A percentile compares a stretch with the other conserved stretches of the same genome.
Evolutionary conservation across 768 basidiomycete genomes (phyloP).

Genomic region (Pisolithus sp.): DNA sequence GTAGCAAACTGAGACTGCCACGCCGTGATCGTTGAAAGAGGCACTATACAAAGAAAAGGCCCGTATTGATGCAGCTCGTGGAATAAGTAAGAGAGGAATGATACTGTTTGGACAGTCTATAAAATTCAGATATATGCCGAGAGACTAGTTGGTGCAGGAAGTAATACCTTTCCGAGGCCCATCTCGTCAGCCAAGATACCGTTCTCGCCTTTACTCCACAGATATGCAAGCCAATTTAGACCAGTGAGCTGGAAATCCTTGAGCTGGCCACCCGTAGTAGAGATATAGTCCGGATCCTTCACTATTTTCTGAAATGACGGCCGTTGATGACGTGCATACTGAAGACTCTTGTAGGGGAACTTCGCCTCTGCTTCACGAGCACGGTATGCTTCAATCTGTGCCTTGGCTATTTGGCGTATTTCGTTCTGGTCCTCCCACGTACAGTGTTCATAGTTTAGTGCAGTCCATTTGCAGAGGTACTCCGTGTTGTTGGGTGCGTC

Average conservation of each 20-base stretch:
- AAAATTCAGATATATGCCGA: slow-evolving; percentile 10
- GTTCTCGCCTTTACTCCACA: slow-evolving; percentile 93
- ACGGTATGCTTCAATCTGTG: slow-evolving; percentile 75
- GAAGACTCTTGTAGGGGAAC: slow-evolving; percentile 79
- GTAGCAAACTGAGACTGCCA: slow-evolving; percentile 93
- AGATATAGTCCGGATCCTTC: slow-evolving; percentile 84
- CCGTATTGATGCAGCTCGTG: slow-evolving; percentile 91
- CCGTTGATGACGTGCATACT: slow-evolving; percentile 59
- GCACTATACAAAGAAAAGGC: slow-evolving; percentile 96
- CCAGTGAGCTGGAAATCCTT: slow-evolving; percentile 99
- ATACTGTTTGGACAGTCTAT: slow-evolving; percentile 91
- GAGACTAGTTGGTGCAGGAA: neutral
- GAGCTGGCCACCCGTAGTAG: slow-evolving; percentile 68
- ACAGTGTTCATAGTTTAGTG: slow-evolving; percentile 87
- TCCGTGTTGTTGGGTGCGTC: slow-evolving; percentile 49
- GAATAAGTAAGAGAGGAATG: slow-evolving; percentile 92
- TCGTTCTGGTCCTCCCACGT: slow-evolving; percentile 91
- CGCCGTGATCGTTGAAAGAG: slow-evolving; percentile 94
- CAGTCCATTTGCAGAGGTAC: slow-evolving; percentile 97
- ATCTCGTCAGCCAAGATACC: slow-evolving; percentile 99
- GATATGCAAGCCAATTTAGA: slow-evolving; percentile 96
- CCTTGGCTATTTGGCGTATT: slow-evolving; percentile 69
- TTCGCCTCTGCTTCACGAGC: slow-evolving; percentile 68
- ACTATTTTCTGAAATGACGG: slow-evolving; percentile 79
- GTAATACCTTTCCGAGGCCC: slow-evolving; percentile 88